Evolutionary conservation across 345 rosid species (phyloP), one percentile per base, ranked within the genome.

Genomic region (Hypericum perforatum): DNA sequence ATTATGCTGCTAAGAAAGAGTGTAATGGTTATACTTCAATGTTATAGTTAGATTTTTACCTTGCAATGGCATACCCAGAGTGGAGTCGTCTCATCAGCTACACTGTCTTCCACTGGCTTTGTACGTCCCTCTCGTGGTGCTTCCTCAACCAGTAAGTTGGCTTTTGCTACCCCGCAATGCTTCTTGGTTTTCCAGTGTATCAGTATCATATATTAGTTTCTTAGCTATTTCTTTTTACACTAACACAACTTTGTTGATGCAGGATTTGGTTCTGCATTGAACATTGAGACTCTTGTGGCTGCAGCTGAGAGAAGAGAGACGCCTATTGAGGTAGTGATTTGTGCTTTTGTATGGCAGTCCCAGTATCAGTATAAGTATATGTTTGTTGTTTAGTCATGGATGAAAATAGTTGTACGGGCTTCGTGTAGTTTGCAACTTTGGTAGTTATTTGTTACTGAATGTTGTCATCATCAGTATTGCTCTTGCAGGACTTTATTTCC

Each of bases 231-330:
- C 12, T 46, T 7, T 62, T 6, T 22, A 39, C 42, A n/a, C 61
- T 58, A 41, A 51, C 16, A 14, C 2, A 29, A 38, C 42, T 45
- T 42, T 7, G 61, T 40, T 61, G 7, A 41, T 69, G 51, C 70
- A 92, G 98, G 89, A 65, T 92, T 91, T 78, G 96, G 98, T 63
- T 88, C 98, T 59, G 90, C 98, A 42, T 65, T 92, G 83, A 92
- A 83, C 74, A 85, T 92, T 57, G 98, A 83, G 75, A 92, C 98
- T 52, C 79, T 92, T 43, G 88, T 82, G 63, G 94, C 96, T 71
- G 98, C 98, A 55, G 95, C 96, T 13, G 96, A 85, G 78, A 82
- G 95, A 70, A 82, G 96, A 56, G 88, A 85, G 49, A 79, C 79
- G 36, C 90, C 82, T 45, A 76, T 91, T 56, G 95, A 91, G 95